Conservation (phyloP, 306 rosid genomes). For the Rosa chinensis region DNA sequence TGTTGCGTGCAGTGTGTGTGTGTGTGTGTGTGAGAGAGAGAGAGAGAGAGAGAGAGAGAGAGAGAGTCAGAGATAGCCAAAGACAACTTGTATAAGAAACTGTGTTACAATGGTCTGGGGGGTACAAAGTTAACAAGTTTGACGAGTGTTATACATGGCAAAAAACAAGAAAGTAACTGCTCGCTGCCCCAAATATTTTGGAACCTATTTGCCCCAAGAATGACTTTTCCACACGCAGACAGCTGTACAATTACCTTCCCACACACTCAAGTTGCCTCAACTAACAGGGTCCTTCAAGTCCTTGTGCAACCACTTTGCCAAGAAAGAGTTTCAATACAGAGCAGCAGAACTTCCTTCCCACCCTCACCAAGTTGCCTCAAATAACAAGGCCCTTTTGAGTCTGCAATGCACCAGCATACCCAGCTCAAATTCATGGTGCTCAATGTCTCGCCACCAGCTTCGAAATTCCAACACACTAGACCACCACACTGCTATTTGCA, state of each 20-base stretch:
- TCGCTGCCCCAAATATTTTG: not conserved
- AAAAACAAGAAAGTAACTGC: not conserved
- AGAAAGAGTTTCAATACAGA: not conserved
- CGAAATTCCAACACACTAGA: not conserved
- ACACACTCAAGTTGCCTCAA: constrained; percentile 3
- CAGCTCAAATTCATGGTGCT: constrained; percentile 7
- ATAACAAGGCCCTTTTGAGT: not conserved
- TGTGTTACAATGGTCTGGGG: not conserved
- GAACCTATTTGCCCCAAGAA: not conserved
- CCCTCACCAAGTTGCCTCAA: constrained; percentile 11
- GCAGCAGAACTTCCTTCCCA: not conserved
- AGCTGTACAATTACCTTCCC: not conserved
- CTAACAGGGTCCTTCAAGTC: not conserved
- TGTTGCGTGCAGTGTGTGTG: not conserved
- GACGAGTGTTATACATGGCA: not conserved
- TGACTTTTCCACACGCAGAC: not conserved
- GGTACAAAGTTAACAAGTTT: not conserved
- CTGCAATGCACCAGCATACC: constrained; percentile 10
- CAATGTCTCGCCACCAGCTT: not conserved
- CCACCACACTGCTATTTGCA: not conserved
- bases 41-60: not conserved
- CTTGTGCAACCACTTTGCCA: not conserved
- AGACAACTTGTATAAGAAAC: not conserved
- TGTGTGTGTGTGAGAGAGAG: too few species aligned
- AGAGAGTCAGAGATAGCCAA: constrained; percentile 1